Evolutionary conservation across 2,329 filamentous ascomycete genomes (phyloP).

Genomic region (Amphichorda felina): DNA sequence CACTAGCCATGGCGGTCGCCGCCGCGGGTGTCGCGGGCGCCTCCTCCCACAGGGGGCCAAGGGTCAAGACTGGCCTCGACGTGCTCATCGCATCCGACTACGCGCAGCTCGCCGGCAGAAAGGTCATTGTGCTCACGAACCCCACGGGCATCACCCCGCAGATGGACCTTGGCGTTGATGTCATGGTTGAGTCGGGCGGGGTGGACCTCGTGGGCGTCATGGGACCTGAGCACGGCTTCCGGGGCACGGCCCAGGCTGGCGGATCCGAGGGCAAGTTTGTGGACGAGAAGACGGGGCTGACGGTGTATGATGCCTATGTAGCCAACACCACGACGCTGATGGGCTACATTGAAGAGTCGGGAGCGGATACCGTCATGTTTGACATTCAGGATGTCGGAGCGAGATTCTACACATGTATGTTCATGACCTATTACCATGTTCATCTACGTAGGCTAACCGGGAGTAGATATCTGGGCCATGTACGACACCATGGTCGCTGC

Average conservation of each 20-base stretch:
- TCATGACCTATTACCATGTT: neutral
- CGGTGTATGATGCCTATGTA: constrained; percentile 6
- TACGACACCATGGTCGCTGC: constrained; percentile 7
- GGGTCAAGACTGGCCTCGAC: constrained; percentile 7
- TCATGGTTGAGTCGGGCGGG: constrained; percentile 5
- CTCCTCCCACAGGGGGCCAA: neutral
- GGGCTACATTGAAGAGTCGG: constrained; percentile 5
- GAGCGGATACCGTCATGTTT: constrained; percentile 6
- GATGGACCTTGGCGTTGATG: constrained; percentile 6
- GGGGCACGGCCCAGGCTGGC: constrained; percentile 6
- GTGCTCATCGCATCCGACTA: constrained; percentile 6
- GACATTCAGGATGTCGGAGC: constrained; percentile 7
- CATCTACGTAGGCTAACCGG: neutral
- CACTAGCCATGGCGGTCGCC: too few species aligned
- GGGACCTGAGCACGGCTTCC: constrained; percentile 6
- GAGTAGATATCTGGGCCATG: constrained; percentile 7
- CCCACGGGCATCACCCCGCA: constrained; percentile 5
- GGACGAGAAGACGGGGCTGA: constrained; percentile 6
- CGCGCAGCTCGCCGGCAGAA: constrained; percentile 2
- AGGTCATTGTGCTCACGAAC: constrained; percentile 6
- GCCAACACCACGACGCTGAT: constrained; percentile 4
- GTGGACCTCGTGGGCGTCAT: constrained; percentile 7
- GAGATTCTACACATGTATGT: constrained; percentile 6
- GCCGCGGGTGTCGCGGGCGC: too few species aligned
- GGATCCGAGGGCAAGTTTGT: constrained; percentile 5